Evolutionary conservation across 345 rosid species (phyloP).

Genomic region (Kernera saxatilis): DNA sequence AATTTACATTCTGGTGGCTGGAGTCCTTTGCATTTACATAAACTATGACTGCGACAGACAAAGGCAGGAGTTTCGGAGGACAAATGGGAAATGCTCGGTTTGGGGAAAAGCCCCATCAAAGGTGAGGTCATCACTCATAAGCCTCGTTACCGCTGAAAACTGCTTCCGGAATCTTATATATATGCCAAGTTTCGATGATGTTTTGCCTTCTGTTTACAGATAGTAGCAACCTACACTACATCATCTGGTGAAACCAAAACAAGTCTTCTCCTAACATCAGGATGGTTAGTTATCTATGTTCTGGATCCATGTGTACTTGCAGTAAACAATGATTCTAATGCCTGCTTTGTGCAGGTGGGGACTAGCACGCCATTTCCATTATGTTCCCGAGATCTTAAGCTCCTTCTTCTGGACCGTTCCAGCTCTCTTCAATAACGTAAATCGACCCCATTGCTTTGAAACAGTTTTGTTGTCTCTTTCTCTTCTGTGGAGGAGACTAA

Average conservation of each 20-base stretch:
- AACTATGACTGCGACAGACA: constrained; percentile 99
- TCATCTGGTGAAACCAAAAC: constrained; percentile 78
- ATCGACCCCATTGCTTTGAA: background rate
- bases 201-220: constrained; percentile 50
- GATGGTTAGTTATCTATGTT: constrained; percentile 67
- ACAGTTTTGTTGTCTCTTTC: background rate
- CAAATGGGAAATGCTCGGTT: constrained; percentile 78
- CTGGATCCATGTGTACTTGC: background rate
- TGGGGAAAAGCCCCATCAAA: constrained; percentile 98
- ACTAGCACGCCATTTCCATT: background rate
- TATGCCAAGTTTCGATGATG: no score
- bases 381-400: background rate
- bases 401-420: background rate
- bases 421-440: background rate
- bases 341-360: background rate
- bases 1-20: constrained; percentile 67
- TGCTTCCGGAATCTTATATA: no score
- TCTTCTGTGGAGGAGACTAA: background rate
- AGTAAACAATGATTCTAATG: background rate
- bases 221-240: constrained; percentile 68
- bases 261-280: constrained; percentile 91
- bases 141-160: no score
- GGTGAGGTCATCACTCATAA: constrained; percentile 40
- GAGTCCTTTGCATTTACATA: constrained; percentile 88
- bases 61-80: constrained; percentile 95